phyloP scores from a whole-genome alignment of 2,329 filamentous ascomycete species.

The Cladosporium sphaerospermum region DNA sequence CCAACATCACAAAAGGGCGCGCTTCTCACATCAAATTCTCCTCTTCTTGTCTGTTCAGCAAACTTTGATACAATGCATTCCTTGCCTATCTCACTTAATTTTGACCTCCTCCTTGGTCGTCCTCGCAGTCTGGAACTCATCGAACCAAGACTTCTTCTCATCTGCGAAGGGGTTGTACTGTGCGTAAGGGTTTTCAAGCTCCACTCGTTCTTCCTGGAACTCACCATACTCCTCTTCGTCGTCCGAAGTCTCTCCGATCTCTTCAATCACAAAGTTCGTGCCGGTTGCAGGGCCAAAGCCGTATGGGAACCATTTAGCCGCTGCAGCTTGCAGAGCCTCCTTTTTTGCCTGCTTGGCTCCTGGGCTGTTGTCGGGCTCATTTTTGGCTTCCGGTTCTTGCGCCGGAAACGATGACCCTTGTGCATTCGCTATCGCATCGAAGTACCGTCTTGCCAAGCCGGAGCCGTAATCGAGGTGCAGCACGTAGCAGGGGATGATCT shows the following conservation, averaged over 20 bases:
- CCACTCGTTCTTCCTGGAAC: slow-evolving; percentile 14
- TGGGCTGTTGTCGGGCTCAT: slow-evolving; percentile 17
- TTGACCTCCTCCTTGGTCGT: slow-evolving; percentile 8
- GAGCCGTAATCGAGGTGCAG: slow-evolving; percentile 40
- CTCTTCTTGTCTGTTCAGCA: no score
- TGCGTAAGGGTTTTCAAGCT: slow-evolving; percentile 4
- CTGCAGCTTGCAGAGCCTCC: slow-evolving; percentile 36
- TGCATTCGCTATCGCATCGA: slow-evolving; percentile 19
- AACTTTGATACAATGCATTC: no score
- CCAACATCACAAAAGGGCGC: no score
- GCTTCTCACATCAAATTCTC: no score
- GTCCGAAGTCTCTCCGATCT: slow-evolving; percentile 35
- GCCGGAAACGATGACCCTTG: no score
- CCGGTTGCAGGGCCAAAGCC: slow-evolving; percentile 41
- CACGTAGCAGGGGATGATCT: slow-evolving; percentile 43
- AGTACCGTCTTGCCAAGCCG: slow-evolving; percentile 26
- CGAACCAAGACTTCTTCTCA: slow-evolving; percentile 16
- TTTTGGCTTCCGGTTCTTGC: no score
- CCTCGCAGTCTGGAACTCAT: slow-evolving; percentile 16
- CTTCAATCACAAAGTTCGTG: slow-evolving; percentile 41
- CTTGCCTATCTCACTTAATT: background rate
- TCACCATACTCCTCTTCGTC: slow-evolving; percentile 12
- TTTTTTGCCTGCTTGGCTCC: slow-evolving; percentile 35
- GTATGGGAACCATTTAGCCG: slow-evolving; percentile 44
- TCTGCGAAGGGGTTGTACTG: background rate